Evolutionary conservation across 495 filamentous ascomycete genomes (phyloP).

Genomic region (Gamarada debralockiae): DNA sequence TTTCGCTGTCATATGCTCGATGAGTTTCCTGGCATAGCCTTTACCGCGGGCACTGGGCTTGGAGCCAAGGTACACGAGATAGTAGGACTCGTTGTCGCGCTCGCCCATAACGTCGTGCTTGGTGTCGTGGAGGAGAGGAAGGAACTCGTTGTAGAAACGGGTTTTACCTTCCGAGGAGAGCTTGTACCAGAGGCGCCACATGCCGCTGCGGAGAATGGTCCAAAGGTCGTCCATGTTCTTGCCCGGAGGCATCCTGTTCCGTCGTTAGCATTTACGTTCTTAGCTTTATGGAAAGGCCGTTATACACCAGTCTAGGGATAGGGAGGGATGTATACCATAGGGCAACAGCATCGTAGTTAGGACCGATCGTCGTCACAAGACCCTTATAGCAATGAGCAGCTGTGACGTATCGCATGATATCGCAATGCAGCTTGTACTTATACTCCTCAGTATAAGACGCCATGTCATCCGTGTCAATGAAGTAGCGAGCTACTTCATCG

Average conservation of each 20-base stretch:
- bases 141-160: conserved; percentile 73
- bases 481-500: conserved; percentile 70
- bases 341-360: conserved; percentile 70
- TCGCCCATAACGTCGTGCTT: conserved; percentile 62
- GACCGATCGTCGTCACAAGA: conserved; percentile 65
- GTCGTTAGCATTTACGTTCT: not conserved
- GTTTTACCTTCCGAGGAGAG: conserved; percentile 63
- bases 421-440: conserved; percentile 70
- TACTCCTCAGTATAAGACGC: conserved; percentile 52
- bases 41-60: conserved; percentile 59
- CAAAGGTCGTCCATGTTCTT: conserved; percentile 66
- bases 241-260: conserved; percentile 69
- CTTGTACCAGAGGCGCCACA: conserved; percentile 69
- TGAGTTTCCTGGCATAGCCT: conserved; percentile 64
- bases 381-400: conserved; percentile 69
- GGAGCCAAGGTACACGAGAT: conserved; percentile 77
- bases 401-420: conserved; percentile 69
- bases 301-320: not conserved
- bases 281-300: not conserved
- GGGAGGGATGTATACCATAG: conserved; percentile 59
- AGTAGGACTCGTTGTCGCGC: conserved; percentile 61
- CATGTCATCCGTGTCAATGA: conserved; percentile 62
- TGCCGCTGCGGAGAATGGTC: conserved; percentile 65
- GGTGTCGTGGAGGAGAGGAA: conserved; percentile 70
- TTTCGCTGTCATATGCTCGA: conserved; percentile 62